Evolutionary conservation across 2,329 filamentous ascomycete species (phyloP), one percentile per base, ranked within the genome.

Genomic region (Trichoderma semiorbis): DNA sequence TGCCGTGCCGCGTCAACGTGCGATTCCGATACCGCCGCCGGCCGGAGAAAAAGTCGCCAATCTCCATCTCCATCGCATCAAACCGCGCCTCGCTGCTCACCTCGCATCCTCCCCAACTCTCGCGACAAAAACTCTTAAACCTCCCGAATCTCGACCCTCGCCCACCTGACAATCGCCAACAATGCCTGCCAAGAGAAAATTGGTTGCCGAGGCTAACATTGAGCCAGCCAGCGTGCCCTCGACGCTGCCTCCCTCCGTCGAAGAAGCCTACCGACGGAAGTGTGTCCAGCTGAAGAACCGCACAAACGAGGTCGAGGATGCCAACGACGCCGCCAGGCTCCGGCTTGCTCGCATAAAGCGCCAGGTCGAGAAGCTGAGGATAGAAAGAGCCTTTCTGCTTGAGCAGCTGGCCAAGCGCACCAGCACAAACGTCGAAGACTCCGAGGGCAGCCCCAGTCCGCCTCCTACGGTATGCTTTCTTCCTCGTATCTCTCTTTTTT

Each of bases 211-310:
- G 76, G 78, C 80, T 83, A 79, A 84, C 78, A 74, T 76, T 69
- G 71, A 80, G 75, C 76, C 78, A 80, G 83, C 84, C 73, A 84
- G 84, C 73, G 84, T 88, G 69, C 89, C 89, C 34, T 88, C 89
- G 18, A 83, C 89, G 53, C 85, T 92, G 5, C 94, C 95, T 24
- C 95, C 96, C 18, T 97, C 94, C 18, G 94, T 98, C 74, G 95
- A 99, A 83, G 92, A 95, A 80, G 95, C 95, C 65, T 99, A 98
- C 83, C 94, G 96, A 78, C 90, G 93, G 75, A 98, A 99, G 89
- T 98, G 95, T 82, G 94, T 98, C 79, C 93, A 97, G 77, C 89
- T 99, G 26, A 97, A 97, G 84, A 92, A 93, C 77, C 92, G 96
- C 73, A 93, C 96, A 74, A 92, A 91, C 80, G 95, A 98, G 80